Conservation (phyloP, 225 moss, liverwort and hornwort species). For the Marchantia polymorpha region DNA sequence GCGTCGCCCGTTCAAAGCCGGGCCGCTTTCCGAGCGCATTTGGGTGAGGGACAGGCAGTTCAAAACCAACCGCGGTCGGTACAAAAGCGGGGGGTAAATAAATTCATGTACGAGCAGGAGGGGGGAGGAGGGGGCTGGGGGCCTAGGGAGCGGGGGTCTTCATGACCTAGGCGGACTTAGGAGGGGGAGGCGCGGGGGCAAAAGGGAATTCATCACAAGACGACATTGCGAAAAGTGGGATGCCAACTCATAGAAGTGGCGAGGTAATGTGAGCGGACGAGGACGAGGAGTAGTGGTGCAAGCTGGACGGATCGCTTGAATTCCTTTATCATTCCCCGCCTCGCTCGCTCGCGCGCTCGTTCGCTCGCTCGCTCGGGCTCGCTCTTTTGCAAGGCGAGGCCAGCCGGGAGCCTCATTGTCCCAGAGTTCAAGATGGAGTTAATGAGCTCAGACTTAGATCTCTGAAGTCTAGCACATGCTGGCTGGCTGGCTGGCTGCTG, state of each 20-base stretch:
- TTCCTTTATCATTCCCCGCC: neutral
- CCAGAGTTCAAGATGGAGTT: conserved; percentile 6
- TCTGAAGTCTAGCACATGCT: conserved; percentile 10
- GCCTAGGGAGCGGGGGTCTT: neutral
- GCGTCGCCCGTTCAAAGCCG: neutral
- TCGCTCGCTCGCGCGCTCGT: neutral
- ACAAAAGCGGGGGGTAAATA: neutral
- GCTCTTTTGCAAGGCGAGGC: neutral
- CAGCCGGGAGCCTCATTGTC: conserved; percentile 5
- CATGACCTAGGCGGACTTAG: neutral
- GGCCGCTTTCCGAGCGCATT: neutral
- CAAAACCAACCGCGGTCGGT: neutral
- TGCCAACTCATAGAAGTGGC: conserved; percentile 2
- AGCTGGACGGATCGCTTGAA: neutral
- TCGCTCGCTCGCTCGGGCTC: neutral
- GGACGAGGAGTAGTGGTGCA: neutral
- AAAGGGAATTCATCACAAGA: neutral
- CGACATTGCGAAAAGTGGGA: neutral
- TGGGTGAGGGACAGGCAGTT: neutral
- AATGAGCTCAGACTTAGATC: conserved; percentile 1
- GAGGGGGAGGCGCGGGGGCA: neutral
- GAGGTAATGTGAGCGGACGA: neutral
- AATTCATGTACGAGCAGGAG: neutral
- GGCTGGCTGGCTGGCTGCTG: neutral
- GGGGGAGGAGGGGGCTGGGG: neutral